Evolutionary conservation across 805 yeast species (phyloP).

Genomic region (Nakazawaea molendinolei): DNA sequence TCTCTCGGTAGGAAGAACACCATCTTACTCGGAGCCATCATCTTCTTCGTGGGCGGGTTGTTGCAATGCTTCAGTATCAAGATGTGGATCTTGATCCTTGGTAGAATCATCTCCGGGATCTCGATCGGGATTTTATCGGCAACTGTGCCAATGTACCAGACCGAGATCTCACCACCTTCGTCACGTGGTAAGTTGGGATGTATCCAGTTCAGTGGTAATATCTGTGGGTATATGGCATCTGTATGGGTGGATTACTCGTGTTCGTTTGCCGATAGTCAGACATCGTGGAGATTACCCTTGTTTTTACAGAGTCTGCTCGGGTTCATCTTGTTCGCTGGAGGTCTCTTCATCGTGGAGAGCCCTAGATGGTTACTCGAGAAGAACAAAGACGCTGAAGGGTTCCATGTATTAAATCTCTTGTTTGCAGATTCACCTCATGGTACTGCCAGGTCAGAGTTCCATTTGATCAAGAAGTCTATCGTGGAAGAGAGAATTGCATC

Average conservation of each 20-base stretch:
- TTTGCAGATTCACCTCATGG: constrained; percentile 20
- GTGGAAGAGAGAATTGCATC: constrained; percentile 29
- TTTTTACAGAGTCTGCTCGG: constrained; percentile 73
- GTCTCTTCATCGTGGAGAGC: constrained; percentile 73
- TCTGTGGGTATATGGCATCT: constrained; percentile 71
- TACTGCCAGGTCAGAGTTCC: constrained; percentile 33
- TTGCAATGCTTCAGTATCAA: constrained; percentile 58
- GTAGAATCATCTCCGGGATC: constrained; percentile 74
- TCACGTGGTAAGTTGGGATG: constrained; percentile 82
- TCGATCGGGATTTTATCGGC: constrained; percentile 84
- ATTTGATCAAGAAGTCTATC: constrained; percentile 37
- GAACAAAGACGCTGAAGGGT: constrained; percentile 56
- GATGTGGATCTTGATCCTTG: constrained; percentile 55
- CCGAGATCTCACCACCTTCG: constrained; percentile 83
- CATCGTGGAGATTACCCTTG: constrained; percentile 76
- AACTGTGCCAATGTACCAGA: constrained; percentile 81
- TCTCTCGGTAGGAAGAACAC: constrained; percentile 71
- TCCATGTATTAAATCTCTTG: constrained; percentile 28
- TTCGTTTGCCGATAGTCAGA: constrained; percentile 52
- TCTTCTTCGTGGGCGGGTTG: constrained; percentile 71
- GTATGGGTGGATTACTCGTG: constrained; percentile 85
- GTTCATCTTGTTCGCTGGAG: constrained; percentile 56
- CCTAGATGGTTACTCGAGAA: constrained; percentile 84
- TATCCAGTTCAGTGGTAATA: constrained; percentile 83
- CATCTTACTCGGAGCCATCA: constrained; percentile 65